Conservation (phyloP, 2,329 filamentous ascomycete genomes). For the Phialemonium atrogriseum region DNA sequence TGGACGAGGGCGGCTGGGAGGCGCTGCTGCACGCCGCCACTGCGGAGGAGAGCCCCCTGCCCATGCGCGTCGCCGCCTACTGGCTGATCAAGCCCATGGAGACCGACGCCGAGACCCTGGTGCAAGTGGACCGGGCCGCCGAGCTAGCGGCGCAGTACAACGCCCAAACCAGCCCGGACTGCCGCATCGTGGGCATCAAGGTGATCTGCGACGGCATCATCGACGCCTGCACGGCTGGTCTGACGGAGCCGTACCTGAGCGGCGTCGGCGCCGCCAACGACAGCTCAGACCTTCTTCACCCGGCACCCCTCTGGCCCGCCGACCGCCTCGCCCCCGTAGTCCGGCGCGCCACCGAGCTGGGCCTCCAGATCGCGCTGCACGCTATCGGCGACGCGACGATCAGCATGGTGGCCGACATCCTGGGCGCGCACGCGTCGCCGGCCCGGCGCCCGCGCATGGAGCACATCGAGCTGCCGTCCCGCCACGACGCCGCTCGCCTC, state of each 20-base stretch:
- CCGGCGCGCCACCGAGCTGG: slow-evolving; percentile 39
- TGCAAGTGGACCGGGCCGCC: slow-evolving; percentile 42
- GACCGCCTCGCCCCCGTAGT: slow-evolving; percentile 46
- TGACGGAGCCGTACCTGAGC: slow-evolving; percentile 48
- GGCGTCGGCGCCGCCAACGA: slow-evolving; percentile 35
- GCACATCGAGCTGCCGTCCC: slow-evolving; percentile 52
- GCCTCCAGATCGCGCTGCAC: slow-evolving; percentile 55
- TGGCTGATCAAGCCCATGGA: slow-evolving; percentile 44
- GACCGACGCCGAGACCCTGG: slow-evolving; percentile 33
- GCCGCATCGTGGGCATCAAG: slow-evolving; percentile 53
- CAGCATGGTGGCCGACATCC: slow-evolving; percentile 46
- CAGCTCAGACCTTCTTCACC: no score
- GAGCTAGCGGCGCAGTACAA: slow-evolving; percentile 38
- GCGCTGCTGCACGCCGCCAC: slow-evolving; percentile 38
- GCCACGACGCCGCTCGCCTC: slow-evolving; percentile 46
- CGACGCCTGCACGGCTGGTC: slow-evolving; percentile 55
- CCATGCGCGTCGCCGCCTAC: slow-evolving; percentile 44
- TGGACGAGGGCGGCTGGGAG: slow-evolving; percentile 48
- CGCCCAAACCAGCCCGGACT: slow-evolving; percentile 32
- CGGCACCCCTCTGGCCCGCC: slow-evolving; percentile 48
- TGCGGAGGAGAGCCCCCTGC: slow-evolving; percentile 22
- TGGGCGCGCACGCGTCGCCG: slow-evolving; percentile 33
- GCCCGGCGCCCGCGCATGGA: slow-evolving; percentile 53
- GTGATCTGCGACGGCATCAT: slow-evolving; percentile 58
- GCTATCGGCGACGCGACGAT: slow-evolving; percentile 57